These are phyloP conservation scores for Pisolithus albus DNA, from an alignment of 768 basidiomycete genomes.

Conservation along the genomic window DNA sequence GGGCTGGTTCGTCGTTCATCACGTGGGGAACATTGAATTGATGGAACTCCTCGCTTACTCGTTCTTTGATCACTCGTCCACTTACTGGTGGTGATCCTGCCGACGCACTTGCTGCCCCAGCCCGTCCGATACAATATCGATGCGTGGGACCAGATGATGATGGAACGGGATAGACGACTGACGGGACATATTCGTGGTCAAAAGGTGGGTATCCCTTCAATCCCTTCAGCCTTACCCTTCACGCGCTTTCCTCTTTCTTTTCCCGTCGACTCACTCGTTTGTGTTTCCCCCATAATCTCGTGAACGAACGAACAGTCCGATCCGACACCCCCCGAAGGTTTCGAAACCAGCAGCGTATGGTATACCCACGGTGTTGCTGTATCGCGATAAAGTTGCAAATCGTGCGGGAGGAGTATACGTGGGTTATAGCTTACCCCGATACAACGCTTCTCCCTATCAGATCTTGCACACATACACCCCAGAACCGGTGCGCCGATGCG, in stretches of 20 bases:
- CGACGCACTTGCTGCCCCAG: slow-evolving; percentile 30
- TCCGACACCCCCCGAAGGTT: slow-evolving; percentile 59
- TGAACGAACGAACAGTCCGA: slow-evolving; percentile 42
- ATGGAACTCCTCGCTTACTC: too few relatives aligned
- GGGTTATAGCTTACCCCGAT: not conserved
- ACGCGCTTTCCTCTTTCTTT: too few relatives aligned
- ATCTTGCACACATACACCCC: not conserved
- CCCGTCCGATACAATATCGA: slow-evolving; percentile 81
- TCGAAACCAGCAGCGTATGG: slow-evolving; percentile 72
- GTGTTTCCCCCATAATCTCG: not conserved
- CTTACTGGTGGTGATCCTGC: too few relatives aligned
- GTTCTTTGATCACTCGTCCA: too few relatives aligned
- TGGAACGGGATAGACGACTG: slow-evolving; percentile 81
- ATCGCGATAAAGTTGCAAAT: not conserved
- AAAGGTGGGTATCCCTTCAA: slow-evolving; percentile 47
- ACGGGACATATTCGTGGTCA: slow-evolving; percentile 87
- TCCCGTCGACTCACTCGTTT: not conserved
- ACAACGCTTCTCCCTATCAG: not conserved
- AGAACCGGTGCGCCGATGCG: not conserved
- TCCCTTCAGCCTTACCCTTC: not conserved
- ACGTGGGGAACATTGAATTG: too few relatives aligned
- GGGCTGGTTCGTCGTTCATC: not conserved
- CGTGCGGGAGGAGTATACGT: not conserved
- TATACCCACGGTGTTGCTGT: slow-evolving; percentile 43
- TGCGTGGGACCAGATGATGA: slow-evolving; percentile 94